Base-by-base conservation (phyloP, 805 yeast genomes). In the Myxozyma melibiosi region DNA sequence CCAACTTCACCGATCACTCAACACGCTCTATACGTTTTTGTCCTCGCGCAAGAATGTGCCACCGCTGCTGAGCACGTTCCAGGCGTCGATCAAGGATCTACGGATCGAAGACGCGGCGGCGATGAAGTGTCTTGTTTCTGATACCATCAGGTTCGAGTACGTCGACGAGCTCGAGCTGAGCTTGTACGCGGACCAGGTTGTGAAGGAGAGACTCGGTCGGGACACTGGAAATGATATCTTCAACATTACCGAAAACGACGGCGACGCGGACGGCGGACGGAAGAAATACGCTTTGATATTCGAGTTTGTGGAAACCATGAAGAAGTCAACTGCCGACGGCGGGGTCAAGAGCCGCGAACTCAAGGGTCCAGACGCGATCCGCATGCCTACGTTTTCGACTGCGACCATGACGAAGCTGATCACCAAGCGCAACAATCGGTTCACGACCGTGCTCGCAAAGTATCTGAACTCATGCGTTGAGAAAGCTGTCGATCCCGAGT, bases 1-100 rank as follows among this genome's bases (percentile, higher is more conserved):
- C 22, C 31, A 40, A 3, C 35, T 34, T 7, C 44, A 37, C 40
- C 45, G 47, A 16, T 54, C 61, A 7, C 46, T 62, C 3, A 53
- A 53, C 25, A 82, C 88, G 0, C 80, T 83, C 57, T 84, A 76
- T 70, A 84, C 88, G 0, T 85, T 85, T 65, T 71, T 84, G 8
- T 76, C 84, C 39, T 79, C 85, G 2, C 72, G 87, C 55, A 82
- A 83, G 58, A 85, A 83, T 67, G 75, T 84, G 4, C 69, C 82
- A 2, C 82, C 87, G 0, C 80, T 85, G 9, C 81, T 80, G 66
- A 80, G 80, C 2, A 71, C 80, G 0, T 67, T 85, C 24, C 80
- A 75, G 53, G 74, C 76, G 14, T 80, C 86, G 0, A 80, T 82
- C 7, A 82, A 81, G 54, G 76, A 74, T 44, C 42, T 59, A 2